Evolutionary conservation across 2,329 filamentous ascomycete genomes (phyloP), one percentile per base, ranked within the genome.

Genomic region (Aspergillus hiratsukae): DNA sequence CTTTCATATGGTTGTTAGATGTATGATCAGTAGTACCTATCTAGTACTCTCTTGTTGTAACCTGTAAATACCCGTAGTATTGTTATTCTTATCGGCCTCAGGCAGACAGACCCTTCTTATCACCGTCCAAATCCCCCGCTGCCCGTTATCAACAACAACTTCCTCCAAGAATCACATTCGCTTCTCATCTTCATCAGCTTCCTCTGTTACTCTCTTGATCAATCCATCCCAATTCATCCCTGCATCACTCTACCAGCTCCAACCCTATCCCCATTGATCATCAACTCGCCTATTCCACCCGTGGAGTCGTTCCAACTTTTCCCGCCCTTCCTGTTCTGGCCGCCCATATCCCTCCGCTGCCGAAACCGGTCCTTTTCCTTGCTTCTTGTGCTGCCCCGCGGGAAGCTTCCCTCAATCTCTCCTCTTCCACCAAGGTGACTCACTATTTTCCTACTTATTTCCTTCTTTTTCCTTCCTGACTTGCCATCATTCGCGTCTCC

Each of bases 291-390:
- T 48, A 41, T 55, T 53, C 55, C 51, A 19, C 19, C 55, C 55
- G 55, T 53, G 55, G 43, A 46, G 43, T 23, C 23, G 43, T 19
- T 45, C 41, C 41, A 23, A 45, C 41, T 49, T 31, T 58, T 54
- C 58, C 43, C 41, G n/a, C 31, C 27, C 27, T 8, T 35, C 28
- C 27, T 25, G n/a, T 35, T 25, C 41, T 29, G 17, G 27, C 29
- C 31, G 31, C 60, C 55, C 53, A 23, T 50, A 23, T 55, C 41
- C 41, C 41, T 55, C 52, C 63, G 60, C 60, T 61, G 62, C 61
- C 60, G 63, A 62, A 59, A 64, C 61, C 60, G 61, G 63, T 61
- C 57, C 51, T 58, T 64, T 64, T 64, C 62, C 61, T 64, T 61
- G 46, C 58, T 56, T 58, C 52, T 48, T 25, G 21, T 48, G n/a